These are phyloP conservation scores for Karstenula rhodostoma DNA, from an alignment of 2,329 filamentous ascomycete species.

Conservation along the genomic window DNA sequence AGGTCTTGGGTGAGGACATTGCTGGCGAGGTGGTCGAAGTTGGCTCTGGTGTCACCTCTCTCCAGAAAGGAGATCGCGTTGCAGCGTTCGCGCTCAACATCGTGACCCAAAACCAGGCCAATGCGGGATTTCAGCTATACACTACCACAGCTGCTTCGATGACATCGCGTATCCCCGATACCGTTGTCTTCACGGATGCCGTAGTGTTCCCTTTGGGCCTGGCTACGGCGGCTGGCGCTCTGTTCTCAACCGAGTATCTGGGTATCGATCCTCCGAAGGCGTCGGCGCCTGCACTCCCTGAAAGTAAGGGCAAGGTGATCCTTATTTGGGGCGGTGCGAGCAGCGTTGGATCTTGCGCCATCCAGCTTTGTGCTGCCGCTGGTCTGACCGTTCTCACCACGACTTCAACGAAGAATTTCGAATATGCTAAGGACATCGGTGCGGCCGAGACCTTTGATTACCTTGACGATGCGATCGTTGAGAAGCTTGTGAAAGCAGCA, in stretches of 20 bases:
- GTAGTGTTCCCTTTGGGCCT: constrained; percentile 50
- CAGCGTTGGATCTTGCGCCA: constrained; percentile 47
- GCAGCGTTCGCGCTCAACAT: constrained; percentile 29
- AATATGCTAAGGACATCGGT: constrained; percentile 54
- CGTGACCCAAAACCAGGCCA: constrained; percentile 4
- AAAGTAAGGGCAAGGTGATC: constrained; percentile 12
- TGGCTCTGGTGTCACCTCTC: constrained; percentile 50
- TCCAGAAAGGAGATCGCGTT: constrained; percentile 52
- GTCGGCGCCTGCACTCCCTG: constrained; percentile 6
- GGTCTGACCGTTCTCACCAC: constrained; percentile 50
- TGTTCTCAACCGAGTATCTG: constrained; percentile 45
- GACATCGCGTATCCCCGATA: constrained; percentile 42
- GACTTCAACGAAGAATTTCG: constrained; percentile 55
- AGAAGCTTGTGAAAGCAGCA: constrained; percentile 52
- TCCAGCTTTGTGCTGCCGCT: constrained; percentile 48
- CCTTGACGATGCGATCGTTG: constrained; percentile 50
- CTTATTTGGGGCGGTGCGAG: constrained; percentile 58
- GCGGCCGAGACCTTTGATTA: constrained; percentile 60
- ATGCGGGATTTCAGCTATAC: constrained; percentile 36
- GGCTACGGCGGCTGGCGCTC: constrained; percentile 48
- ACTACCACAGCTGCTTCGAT: constrained; percentile 26
- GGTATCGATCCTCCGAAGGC: constrained; percentile 44
- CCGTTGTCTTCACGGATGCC: constrained; percentile 44
- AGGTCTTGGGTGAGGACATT: constrained; percentile 53
- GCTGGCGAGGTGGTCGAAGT: constrained; percentile 53